Evolutionary conservation across 2,329 filamentous ascomycete species (phyloP), one percentile per base, ranked within the genome.

Genomic region (Fusarium sororula): DNA sequence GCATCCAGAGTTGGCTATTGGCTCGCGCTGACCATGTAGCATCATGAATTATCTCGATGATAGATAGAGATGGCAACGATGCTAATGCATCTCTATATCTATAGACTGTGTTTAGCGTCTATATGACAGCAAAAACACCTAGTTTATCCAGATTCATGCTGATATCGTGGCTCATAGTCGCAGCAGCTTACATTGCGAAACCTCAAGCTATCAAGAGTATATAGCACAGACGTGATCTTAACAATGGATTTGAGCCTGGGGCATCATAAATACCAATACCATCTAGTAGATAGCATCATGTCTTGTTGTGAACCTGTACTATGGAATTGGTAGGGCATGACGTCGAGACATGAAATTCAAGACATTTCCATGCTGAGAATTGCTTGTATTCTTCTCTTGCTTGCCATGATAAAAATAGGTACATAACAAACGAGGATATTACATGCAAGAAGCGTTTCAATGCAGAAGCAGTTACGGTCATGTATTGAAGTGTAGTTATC

Each of bases 1-100:
- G 81, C 82, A 26, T 26, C 26, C 20, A 24, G 22, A 22, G 54
- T 35, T 26, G 44, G 30, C 59, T 24, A 63, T 51, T 28, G n/a
- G 35, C 44, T 53, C 28, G 20, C 35, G 18, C n/a, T 51, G 26
- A 39, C 15, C 13, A 15, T 32, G 2, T 24, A 59, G 2, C 15
- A 37, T 58, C 20, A 50, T 51, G 20, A 38, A 30, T 8, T 58
- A 58, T 50, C 20, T 28, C 20, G 41, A 58, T 28, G 7, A 30
- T 22, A 50, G 55, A 28, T n/a, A 50, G n/a, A 22, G 35, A 37
- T n/a, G 22, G 30, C 24, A 14, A 28, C 5, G 13, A 22, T 35
- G 32, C 12, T n/a, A 13, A 32, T 35, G 11, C 13, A 35, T 32
- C 48, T 20, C 6, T 37, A 18, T 35, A 20, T 37, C 17, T 32